A percentile compares a stretch with the other conserved stretches of the same genome.
Evolutionary conservation across 345 rosid genomes (phyloP).

Genomic region (Pelargonium nanum): DNA sequence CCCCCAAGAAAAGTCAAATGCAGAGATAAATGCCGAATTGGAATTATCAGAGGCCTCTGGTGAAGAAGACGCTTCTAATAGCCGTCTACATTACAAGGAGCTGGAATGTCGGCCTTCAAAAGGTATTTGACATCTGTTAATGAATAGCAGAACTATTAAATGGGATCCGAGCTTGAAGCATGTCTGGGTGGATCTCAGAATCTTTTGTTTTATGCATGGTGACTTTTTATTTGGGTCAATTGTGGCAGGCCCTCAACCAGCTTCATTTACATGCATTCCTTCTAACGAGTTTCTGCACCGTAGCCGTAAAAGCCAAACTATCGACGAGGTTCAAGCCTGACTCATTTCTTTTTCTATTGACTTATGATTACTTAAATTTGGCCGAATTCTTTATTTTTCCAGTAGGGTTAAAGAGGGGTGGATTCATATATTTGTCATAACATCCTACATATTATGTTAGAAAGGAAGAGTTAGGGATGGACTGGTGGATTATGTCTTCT

Average conservation of each 20-base stretch:
- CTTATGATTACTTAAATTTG: neutral
- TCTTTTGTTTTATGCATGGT: neutral
- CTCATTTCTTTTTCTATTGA: neutral
- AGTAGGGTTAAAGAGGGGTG: neutral
- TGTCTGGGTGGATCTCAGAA: constrained; percentile 2
- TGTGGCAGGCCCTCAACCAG: constrained; percentile 44
- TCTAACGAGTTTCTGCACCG: constrained; percentile 83
- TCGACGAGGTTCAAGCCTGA: constrained; percentile 63
- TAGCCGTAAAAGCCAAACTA: constrained; percentile 71
- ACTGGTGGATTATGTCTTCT: neutral
- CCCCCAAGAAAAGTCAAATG: constrained; percentile 87
- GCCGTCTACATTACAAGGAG: constrained; percentile 32
- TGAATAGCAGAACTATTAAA: constrained; percentile 4
- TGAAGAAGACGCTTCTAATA: constrained; percentile 72
- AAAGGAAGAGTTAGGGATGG: neutral
- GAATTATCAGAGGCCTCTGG: constrained; percentile 60
- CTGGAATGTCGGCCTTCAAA: constrained; percentile 30
- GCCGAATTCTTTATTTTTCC: no score
- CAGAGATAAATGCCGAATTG: constrained; percentile 84
- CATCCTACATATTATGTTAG: neutral
- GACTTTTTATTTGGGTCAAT: constrained; percentile 8
- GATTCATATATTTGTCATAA: neutral
- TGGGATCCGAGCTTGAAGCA: constrained; percentile 4
- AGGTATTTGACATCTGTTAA: constrained; percentile 34
- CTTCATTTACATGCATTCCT: constrained; percentile 53